phyloP scores from a whole-genome alignment of 768 basidiomycete genomes.

The Rhodotorula graminis region DNA sequence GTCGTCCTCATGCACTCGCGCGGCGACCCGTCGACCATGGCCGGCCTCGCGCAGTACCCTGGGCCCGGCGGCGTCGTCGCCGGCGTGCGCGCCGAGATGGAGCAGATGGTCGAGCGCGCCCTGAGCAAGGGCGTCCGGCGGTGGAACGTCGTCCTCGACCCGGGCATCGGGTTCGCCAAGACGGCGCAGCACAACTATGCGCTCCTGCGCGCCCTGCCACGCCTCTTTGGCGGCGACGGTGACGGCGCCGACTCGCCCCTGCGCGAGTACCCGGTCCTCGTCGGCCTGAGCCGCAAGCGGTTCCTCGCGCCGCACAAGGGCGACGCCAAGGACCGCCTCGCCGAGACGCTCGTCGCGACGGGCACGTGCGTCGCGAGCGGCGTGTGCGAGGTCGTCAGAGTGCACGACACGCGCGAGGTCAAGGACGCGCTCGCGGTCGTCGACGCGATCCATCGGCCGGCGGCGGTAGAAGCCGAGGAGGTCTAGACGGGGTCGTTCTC shows the following conservation, averaged over 20 bases:
- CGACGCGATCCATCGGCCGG: constrained; percentile 41
- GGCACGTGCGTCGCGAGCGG: constrained; percentile 70
- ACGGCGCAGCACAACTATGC: constrained; percentile 66
- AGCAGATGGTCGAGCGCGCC: constrained; percentile 60
- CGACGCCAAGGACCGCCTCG: constrained; percentile 64
- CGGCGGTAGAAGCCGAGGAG: no score
- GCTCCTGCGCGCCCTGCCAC: constrained; percentile 56
- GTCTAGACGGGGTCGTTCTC: no score
- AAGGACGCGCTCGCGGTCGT: constrained; percentile 67
- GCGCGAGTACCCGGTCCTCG: constrained; percentile 55
- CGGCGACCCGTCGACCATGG: constrained; percentile 73
- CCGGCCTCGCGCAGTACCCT: constrained; percentile 53
- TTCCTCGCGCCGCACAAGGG: constrained; percentile 62
- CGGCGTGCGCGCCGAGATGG: constrained; percentile 69
- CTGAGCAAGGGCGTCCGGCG: constrained; percentile 69
- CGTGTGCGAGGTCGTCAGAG: constrained; percentile 62
- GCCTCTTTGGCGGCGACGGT: constrained; percentile 44
- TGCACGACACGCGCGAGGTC: constrained; percentile 74
- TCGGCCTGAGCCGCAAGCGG: constrained; percentile 78
- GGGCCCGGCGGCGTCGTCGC: constrained; percentile 54
- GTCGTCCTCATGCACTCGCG: constrained; percentile 92
- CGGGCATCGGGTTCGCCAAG: constrained; percentile 94
- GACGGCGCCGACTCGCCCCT: constrained; percentile 23
- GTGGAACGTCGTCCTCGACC: constrained; percentile 86
- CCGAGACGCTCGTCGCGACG: constrained; percentile 74